phyloP scores from a whole-genome alignment of 1,139 yeast genomes.

The Blastobotrys indianensis region DNA sequence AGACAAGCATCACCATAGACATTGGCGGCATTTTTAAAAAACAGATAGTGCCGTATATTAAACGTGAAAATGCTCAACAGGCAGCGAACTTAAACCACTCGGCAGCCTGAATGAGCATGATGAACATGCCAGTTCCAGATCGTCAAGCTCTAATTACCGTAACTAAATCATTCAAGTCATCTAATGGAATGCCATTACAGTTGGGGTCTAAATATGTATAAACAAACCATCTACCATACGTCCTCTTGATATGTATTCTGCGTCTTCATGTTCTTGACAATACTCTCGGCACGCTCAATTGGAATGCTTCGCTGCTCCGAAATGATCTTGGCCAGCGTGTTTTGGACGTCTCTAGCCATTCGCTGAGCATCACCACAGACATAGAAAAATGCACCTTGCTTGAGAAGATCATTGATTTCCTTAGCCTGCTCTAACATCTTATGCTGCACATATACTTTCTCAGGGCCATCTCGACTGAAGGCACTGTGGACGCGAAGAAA shows the following conservation, averaged over 20 bases:
- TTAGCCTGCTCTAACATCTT: conserved; percentile 52
- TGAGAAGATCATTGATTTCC: conserved; percentile 53
- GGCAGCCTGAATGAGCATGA: too few species aligned
- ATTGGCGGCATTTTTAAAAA: too few species aligned
- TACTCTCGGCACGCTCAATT: conserved; percentile 65
- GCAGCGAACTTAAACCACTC: too few species aligned
- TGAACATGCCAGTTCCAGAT: too few species aligned
- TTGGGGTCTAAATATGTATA: too few species aligned
- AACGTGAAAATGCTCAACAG: too few species aligned
- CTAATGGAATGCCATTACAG: too few species aligned
- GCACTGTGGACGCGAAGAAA: conserved; percentile 61
- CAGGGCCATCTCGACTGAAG: conserved; percentile 64
- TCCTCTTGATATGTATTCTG: conserved; percentile 94
- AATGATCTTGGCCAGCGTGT: conserved; percentile 59
- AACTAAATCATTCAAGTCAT: too few species aligned
- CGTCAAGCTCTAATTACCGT: too few species aligned
- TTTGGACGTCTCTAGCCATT: conserved; percentile 96
- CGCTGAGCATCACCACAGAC: conserved; percentile 96
- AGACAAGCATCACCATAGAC: too few species aligned
- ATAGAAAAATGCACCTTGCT: conserved; percentile 78
- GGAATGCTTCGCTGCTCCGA: conserved; percentile 53
- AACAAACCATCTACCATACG: conserved; percentile 80
- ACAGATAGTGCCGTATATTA: too few species aligned
- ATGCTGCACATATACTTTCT: conserved; percentile 87
- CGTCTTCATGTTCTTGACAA: conserved; percentile 73